Evolutionary conservation across 2,329 filamentous ascomycete species (phyloP).

Genomic region (Aspergillus spinulosporus): DNA sequence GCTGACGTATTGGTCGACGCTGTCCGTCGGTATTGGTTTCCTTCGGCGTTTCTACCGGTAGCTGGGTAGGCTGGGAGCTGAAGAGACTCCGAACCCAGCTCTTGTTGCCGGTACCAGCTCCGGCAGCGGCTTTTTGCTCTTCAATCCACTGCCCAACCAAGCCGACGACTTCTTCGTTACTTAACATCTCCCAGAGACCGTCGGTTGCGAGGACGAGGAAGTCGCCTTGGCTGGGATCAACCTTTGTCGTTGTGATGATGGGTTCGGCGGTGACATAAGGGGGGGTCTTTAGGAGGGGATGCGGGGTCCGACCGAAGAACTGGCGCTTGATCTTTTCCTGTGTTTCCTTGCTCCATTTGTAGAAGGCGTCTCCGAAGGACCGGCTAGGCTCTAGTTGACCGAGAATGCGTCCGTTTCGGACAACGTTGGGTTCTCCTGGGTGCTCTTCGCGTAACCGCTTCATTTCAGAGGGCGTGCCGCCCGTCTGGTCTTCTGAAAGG

Average conservation of each 20-base stretch:
- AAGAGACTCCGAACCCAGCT: constrained; percentile 76
- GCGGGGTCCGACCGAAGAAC: constrained; percentile 83
- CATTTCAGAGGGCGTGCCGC: constrained; percentile 80
- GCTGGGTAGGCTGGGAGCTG: constrained; percentile 52
- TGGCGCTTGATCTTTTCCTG: constrained; percentile 77
- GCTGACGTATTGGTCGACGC: constrained; percentile 76
- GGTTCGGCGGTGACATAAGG: constrained; percentile 98
- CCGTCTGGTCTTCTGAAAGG: constrained; percentile 91
- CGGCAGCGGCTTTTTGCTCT: constrained; percentile 55
- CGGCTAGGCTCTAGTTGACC: constrained; percentile 89
- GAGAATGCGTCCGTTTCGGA: constrained; percentile 84
- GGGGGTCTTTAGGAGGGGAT: constrained; percentile 78
- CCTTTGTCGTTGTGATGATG: constrained; percentile 86
- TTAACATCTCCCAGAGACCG: constrained; percentile 98
- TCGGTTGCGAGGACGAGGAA: constrained; percentile 97
- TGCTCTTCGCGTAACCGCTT: constrained; percentile 81
- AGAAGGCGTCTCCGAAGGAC: constrained; percentile 93
- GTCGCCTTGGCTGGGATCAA: constrained; percentile 85
- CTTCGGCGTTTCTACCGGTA: constrained; percentile 72
- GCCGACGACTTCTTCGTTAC: constrained; percentile 95
- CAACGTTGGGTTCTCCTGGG: constrained; percentile 83
- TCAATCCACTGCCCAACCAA: constrained; percentile 97
- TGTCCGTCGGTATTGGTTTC: constrained; percentile 64
- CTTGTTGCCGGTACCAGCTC: constrained; percentile 42
- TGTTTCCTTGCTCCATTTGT: constrained; percentile 91